phyloP scores from a whole-genome alignment of 441 rosid genomes.

The Aleurites moluccanus region DNA sequence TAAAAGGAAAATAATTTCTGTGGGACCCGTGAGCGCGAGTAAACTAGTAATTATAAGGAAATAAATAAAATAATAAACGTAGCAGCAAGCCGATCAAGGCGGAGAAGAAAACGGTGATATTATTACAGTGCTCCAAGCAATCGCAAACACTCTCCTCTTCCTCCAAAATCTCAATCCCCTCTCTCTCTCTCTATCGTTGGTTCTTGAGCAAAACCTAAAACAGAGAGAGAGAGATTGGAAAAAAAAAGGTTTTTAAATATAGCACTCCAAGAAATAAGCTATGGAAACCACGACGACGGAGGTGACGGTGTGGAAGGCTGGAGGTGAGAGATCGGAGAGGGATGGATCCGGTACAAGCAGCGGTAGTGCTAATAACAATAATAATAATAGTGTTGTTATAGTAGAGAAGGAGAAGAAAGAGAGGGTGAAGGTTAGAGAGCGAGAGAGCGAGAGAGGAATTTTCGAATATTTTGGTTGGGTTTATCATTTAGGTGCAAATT shows the following conservation, averaged over 20 bases:
- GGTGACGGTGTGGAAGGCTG: slow-evolving; percentile 38
- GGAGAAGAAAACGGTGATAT: not conserved
- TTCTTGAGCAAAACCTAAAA: not conserved
- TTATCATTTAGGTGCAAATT: slow-evolving; percentile 78
- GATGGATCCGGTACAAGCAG: slow-evolving; percentile 25
- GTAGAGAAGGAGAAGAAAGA: slow-evolving; percentile 4
- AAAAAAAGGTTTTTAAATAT: not conserved
- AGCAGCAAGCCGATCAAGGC: not conserved
- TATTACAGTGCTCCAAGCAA: not conserved
- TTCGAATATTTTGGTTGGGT: slow-evolving; percentile 79
- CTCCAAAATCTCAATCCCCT: not conserved
- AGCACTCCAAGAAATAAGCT: not conserved
- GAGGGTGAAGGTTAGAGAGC: slow-evolving; percentile 1
- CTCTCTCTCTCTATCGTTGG: not conserved
- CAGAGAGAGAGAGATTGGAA: not conserved
- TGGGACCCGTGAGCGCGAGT: no score
- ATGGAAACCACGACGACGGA: slow-evolving; percentile 32
- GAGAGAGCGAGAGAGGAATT: slow-evolving; percentile 37
- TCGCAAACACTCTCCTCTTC: not conserved
- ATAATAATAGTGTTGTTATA: not conserved
- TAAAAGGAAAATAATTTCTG: no score
- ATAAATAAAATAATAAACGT: no score
- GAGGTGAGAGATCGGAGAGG: slow-evolving; percentile 40
- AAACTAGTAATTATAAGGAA: no score
- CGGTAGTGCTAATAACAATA: slow-evolving; percentile 10